phyloP scores from a whole-genome alignment of 1,284 basidiomycete genomes.

The Peniophora sp. region DNA sequence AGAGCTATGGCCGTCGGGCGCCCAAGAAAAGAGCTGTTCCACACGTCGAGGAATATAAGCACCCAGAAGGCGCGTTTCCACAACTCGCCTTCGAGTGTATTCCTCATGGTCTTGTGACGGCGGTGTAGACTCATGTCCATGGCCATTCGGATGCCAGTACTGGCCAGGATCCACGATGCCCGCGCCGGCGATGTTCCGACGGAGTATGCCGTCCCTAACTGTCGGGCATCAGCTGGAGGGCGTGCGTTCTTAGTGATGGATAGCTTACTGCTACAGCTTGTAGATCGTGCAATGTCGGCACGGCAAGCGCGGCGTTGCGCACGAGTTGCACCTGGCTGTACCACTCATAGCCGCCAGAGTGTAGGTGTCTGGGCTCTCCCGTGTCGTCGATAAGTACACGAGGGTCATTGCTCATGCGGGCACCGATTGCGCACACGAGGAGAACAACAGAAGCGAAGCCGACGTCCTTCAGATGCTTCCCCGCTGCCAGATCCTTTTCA shows the following conservation, averaged over 20 bases:
- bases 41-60: slow-evolving; percentile 51
- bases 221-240: not conserved
- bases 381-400: slow-evolving; percentile 27
- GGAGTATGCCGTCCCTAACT: slow-evolving; percentile 29
- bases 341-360: slow-evolving; percentile 72
- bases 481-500: no score
- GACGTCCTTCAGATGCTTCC: no score
- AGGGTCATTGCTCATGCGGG: no score
- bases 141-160: slow-evolving; percentile 42
- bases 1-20: slow-evolving; percentile 73
- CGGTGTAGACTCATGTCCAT: slow-evolving; percentile 37
- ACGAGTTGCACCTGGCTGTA: slow-evolving; percentile 57
- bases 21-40: slow-evolving; percentile 61
- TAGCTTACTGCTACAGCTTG: slow-evolving; percentile 43
- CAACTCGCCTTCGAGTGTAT: slow-evolving; percentile 37
- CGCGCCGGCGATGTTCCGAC: slow-evolving; percentile 43
- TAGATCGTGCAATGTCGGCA: slow-evolving; percentile 60
- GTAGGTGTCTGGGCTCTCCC: slow-evolving; percentile 22
- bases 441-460: no score
- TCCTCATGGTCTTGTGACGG: slow-evolving; percentile 22
- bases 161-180: slow-evolving; percentile 43
- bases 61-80: slow-evolving; percentile 64
- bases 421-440: no score
- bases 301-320: slow-evolving; percentile 47
- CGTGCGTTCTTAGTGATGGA: not conserved